phyloP scores from a whole-genome alignment of 2,329 filamentous ascomycete genomes.

The Aaosphaeria arxii region DNA sequence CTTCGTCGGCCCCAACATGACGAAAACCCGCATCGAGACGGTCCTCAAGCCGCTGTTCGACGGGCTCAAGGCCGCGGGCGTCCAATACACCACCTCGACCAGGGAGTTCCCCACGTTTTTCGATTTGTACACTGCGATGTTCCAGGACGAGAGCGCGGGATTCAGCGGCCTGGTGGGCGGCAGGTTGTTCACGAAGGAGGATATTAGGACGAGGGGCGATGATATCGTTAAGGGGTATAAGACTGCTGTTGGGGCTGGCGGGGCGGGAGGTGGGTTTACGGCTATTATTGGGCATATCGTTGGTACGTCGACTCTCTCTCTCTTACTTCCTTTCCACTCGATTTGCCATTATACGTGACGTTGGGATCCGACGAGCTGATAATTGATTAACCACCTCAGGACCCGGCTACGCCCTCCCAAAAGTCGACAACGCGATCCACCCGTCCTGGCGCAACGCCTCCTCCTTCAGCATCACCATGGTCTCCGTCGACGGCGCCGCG shows the following conservation, averaged over 20 bases:
- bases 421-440: slow-evolving; percentile 7
- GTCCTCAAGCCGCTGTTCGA: slow-evolving; percentile 9
- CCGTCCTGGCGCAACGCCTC: slow-evolving; percentile 6
- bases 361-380: too few relatives aligned
- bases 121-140: slow-evolving; percentile 9
- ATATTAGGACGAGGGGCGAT: slow-evolving; percentile 6
- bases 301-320: neutral
- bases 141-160: slow-evolving; percentile 6
- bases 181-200: slow-evolving; percentile 6
- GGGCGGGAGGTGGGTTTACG: neutral
- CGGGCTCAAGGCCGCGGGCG: slow-evolving; percentile 1
- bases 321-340: neutral
- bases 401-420: slow-evolving; percentile 3
- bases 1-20: slow-evolving; percentile 11
- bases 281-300: slow-evolving; percentile 6
- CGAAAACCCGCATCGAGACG: slow-evolving; percentile 3
- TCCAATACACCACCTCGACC: slow-evolving; percentile 3
- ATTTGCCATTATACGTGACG: neutral
- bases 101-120: slow-evolving; percentile 10
- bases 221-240: slow-evolving; percentile 7
- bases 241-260: neutral
- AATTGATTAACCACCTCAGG: neutral
- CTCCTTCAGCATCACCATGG: slow-evolving; percentile 5
- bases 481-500: slow-evolving; percentile 1
- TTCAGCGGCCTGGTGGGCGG: slow-evolving; percentile 7